Evolutionary conservation across 306 rosid species (phyloP).

Genomic region (Fagus crenata): DNA sequence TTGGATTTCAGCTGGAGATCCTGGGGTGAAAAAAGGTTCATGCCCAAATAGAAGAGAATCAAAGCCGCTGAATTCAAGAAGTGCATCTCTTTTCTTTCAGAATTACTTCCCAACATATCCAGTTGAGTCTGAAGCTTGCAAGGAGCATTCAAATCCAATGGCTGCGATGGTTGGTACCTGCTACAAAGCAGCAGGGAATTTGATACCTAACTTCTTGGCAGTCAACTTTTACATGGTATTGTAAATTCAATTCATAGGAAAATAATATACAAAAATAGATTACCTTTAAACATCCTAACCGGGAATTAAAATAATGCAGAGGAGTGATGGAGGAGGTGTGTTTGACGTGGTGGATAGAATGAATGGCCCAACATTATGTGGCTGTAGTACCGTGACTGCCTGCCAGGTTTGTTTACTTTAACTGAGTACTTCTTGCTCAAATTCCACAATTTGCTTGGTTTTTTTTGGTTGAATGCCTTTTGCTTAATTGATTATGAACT

Average conservation of each 20-base stretch:
- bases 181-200: constrained; percentile 83
- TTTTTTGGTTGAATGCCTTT: no score
- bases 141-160: constrained; percentile 92
- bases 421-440: neutral
- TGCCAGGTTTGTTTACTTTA: constrained; percentile 70
- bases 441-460: constrained; percentile 11
- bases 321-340: constrained; percentile 95
- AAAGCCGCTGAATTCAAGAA: constrained; percentile 65
- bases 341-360: constrained; percentile 77
- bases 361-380: constrained; percentile 76
- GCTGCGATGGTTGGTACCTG: constrained; percentile 82
- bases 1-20: constrained; percentile 90
- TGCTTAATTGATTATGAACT: constrained; percentile 25
- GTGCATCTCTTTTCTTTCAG: constrained; percentile 71
- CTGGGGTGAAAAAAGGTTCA: constrained; percentile 70
- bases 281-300: constrained; percentile 32
- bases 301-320: constrained; percentile 53
- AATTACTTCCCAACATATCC: constrained; percentile 95
- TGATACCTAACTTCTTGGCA: constrained; percentile 81
- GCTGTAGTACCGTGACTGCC: constrained; percentile 69
- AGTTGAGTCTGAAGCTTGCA: constrained; percentile 88
- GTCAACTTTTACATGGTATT: constrained; percentile 96
- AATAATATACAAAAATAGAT: neutral
- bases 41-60: constrained; percentile 93
- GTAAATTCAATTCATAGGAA: neutral